A percentile compares a stretch with the other conserved stretches of the same genome.
Conservation (phyloP, 2,329 filamentous ascomycete species). For the Chaetoscypha palmicola region DNA sequence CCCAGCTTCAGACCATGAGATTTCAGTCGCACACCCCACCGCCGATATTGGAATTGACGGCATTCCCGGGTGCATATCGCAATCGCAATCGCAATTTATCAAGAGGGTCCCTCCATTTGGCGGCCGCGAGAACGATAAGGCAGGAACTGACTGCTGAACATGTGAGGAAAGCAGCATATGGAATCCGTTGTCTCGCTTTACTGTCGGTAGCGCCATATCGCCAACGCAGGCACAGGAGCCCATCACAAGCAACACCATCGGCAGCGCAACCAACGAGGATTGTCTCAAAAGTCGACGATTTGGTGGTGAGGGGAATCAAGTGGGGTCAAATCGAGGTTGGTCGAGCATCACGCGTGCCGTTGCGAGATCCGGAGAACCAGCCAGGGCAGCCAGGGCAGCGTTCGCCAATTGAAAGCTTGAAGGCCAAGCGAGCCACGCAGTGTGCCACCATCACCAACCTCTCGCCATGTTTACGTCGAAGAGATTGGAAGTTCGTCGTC, state of each 20-base stretch:
- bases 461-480: not conserved
- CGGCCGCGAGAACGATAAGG: not conserved
- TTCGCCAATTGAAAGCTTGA: not conserved
- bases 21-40: no score
- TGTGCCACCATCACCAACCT: not conserved
- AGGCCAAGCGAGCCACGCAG: not conserved
- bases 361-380: constrained; percentile 18
- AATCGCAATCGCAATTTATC: not conserved
- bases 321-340: not conserved
- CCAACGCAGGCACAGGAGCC: not conserved
- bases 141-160: no score
- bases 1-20: no score
- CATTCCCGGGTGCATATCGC: not conserved
- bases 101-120: not conserved
- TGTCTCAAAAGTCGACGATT: not conserved
- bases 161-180: no score
- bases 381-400: no score
- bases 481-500: no score
- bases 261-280: not conserved
- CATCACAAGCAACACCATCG: not conserved
- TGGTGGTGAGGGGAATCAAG: not conserved
- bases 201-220: not conserved
- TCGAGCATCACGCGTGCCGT: constrained; percentile 13
- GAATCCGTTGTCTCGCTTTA: no score
- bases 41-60: no score